phyloP scores from a whole-genome alignment of 192 early-diverging fungal genomes.

The Backusella circina region DNA sequence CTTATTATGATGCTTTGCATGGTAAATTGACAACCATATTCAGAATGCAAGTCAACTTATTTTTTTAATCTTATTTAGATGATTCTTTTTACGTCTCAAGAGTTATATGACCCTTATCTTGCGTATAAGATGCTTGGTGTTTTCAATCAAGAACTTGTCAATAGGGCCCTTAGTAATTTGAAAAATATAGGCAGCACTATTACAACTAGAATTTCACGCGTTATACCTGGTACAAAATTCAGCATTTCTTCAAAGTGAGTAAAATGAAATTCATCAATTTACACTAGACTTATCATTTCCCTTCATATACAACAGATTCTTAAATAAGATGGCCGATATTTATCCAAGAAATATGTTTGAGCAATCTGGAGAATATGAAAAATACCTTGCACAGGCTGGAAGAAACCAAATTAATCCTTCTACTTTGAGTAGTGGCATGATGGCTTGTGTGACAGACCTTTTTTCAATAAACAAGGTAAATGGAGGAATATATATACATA shows the following conservation, averaged over 20 bases:
- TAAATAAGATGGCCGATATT: not conserved
- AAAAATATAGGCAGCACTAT: not conserved
- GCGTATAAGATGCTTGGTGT: not conserved
- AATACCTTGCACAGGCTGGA: not conserved
- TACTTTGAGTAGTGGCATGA: not conserved
- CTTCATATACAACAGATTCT: not conserved
- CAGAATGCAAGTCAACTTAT: not conserved
- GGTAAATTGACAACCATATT: not conserved
- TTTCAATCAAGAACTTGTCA: not conserved
- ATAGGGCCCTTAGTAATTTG: not conserved
- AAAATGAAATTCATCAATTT: not conserved
- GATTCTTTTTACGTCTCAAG: not conserved
- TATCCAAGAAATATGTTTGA: not conserved
- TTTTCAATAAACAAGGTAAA: not conserved
- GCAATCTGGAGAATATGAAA: not conserved
- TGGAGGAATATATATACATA: not conserved
- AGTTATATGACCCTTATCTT: slow-evolving; percentile 2
- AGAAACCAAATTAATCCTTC: not conserved
- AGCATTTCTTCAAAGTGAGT: not conserved
- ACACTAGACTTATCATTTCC: not conserved
- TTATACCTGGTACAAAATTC: not conserved
- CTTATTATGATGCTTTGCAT: not conserved
- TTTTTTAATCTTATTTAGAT: not conserved
- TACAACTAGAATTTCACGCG: not conserved
- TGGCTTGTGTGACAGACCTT: not conserved